These are phyloP conservation scores for Penicillium sp. DNA, from an alignment of 2,329 filamentous ascomycete genomes.

Conservation along the genomic window DNA sequence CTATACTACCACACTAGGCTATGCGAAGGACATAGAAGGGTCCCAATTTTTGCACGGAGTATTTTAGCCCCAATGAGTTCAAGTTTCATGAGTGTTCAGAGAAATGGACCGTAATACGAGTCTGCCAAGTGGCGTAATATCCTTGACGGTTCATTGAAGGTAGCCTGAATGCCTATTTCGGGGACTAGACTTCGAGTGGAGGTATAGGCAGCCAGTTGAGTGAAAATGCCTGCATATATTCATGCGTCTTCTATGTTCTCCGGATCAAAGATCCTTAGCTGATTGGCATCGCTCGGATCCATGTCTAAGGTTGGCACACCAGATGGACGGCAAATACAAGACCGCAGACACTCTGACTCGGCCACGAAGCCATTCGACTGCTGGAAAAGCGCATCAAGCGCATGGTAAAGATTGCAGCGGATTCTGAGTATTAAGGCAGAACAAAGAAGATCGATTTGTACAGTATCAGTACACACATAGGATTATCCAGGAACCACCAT, in stretches of 20 bases:
- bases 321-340: background rate
- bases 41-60: background rate
- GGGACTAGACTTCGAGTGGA: background rate
- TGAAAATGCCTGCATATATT: background rate
- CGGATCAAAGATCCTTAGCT: too few species aligned
- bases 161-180: background rate
- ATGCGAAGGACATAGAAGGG: background rate
- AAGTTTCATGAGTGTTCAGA: too few species aligned
- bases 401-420: background rate
- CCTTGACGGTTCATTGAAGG: background rate
- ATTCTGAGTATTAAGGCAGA: constrained; percentile 5
- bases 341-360: background rate
- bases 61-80: background rate
- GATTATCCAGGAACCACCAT: constrained; percentile 27
- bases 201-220: background rate
- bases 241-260: too few species aligned
- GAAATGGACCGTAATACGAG: too few species aligned
- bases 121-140: background rate
- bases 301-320: background rate
- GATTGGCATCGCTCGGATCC: too few species aligned
- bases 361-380: background rate
- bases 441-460: constrained; percentile 42
- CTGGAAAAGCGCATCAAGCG: background rate
- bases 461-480: constrained; percentile 40
- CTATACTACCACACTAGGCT: background rate